Base-by-base conservation (phyloP, 176 grass and related monocot genomes). In the Zoysia pacifica region DNA sequence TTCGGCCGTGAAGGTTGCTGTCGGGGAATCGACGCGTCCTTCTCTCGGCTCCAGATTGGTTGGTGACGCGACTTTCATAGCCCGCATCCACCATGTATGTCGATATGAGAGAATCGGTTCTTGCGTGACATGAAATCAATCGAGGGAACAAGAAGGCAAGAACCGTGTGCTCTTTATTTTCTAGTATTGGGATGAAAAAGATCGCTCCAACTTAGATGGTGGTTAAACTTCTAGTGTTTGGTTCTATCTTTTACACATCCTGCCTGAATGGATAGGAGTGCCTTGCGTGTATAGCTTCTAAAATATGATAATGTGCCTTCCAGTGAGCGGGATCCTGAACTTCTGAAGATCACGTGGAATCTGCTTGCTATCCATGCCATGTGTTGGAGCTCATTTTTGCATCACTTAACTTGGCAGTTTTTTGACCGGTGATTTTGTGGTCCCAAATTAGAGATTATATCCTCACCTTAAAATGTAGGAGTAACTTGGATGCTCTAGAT, bases 181-280 rank as follows among this genome's bases (percentile, higher is more conserved):
- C 82, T 76, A 81, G 10, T 85, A 85, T 49, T 76, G 58, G 66
- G 47, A 66, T 72, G 87, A 81, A 81, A 81, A 85, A 72, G 64
- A 77, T 77, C 10, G 65, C 35, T 35, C 48, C 43, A 70, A 59
- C 73, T 65, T 78, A 65, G 28, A 11, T 84, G 65, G 49, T 15
- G 28, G 45, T 67, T 74, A 67, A 73, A 36, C 62, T 62, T 60
- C 13, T 56, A 36, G 2, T 87, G 55, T 62, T 80, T 35, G 65
- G 28, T 65, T 70, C 73, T 72, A 15, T 80, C 46, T 60, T 85
- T 53, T 70, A 39, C 75, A 54, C 67, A 70, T 58, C 55, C 18
- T 58, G 48, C 72, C 19, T 70, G 55, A 9, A 36, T 70, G 56
- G 46, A 56, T 68, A 80, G 20, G 46, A 69, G 39, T 63, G 54